Evolutionary conservation across 2,329 filamentous ascomycete genomes (phyloP), one percentile per base, ranked within the genome.

Genomic region (Pseudopithomyces maydicus): DNA sequence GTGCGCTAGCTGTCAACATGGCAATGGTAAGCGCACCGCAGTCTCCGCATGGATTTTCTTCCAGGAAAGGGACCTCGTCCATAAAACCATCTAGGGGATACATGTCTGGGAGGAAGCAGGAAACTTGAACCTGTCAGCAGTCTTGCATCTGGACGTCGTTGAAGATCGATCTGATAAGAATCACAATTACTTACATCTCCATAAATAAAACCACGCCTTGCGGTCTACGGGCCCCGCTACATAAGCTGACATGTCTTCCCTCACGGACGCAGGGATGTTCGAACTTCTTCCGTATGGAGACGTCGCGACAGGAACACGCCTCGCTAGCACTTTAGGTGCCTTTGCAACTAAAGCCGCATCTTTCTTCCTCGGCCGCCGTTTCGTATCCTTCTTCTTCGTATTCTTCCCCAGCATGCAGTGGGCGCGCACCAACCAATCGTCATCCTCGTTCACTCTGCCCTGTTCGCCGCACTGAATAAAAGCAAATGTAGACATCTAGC

Each of bases 381-480:
- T 29, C 54, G 48, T 6, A 57, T 56, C 32, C 33, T 52, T 12
- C 22, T 45, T 1, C 48, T 49, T 41, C 54, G 26, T 52, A 38
- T 62, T 62, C 52, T 59, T 62, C 6, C 57, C 59, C 41, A 55
- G 51, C 59, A 62, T 62, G 33, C 56, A 59, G 26, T 39, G 52
- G 45, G 54, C 59, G n/a, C 57, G 56, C 14, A 62, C 52, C 3
- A 55, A 38, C 19, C 36, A 44, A n/a, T 39, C 45, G 29, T 62
- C 56, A 26, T 19, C 26, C 20, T 51, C 42, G 32, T 14, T 45
- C 2, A 52, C 19, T 29, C 48, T 52, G 23, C 59, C 59, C 12
- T 45, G 15, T 15, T 46, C 52, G 32, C 47, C 52, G 7, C 38
- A 33, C 3, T 44, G 5, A 6, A 62, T 35, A 39, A 62, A 62